These are phyloP conservation scores for Moesziomyces sp. DNA, from an alignment of 1,284 basidiomycete genomes.

Conservation along the genomic window DNA sequence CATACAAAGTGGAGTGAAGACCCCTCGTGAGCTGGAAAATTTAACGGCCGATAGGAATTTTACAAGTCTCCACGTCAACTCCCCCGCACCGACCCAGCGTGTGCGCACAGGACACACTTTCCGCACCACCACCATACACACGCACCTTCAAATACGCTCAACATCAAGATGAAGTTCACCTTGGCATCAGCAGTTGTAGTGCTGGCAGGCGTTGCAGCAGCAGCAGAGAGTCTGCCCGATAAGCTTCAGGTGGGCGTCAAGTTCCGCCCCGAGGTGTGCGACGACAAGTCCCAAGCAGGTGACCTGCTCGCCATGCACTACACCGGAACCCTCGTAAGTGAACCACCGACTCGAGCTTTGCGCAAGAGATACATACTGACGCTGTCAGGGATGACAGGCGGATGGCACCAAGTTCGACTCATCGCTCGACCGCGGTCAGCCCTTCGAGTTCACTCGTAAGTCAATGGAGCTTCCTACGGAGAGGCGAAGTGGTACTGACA, in stretches of 20 bases:
- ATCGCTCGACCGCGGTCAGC: constrained; percentile 74
- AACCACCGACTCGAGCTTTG: no score
- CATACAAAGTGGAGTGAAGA: constrained; percentile 9
- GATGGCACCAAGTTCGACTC: constrained; percentile 84
- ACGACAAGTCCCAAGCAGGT: constrained; percentile 74
- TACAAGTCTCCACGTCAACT: constrained; percentile 20
- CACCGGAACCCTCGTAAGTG: constrained; percentile 75
- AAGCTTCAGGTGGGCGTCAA: constrained; percentile 68
- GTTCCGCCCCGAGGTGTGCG: constrained; percentile 72
- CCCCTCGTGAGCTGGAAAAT: no score
- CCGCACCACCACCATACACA: not conserved
- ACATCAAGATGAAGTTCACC: constrained; percentile 22
- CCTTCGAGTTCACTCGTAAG: constrained; percentile 70
- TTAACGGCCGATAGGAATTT: constrained; percentile 36
- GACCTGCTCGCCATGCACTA: constrained; percentile 77
- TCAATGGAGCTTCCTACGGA: not conserved
- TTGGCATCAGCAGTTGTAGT: constrained; percentile 17
- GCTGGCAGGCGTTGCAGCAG: constrained; percentile 46
- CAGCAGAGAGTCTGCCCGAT: constrained; percentile 36
- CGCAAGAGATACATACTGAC: not conserved
- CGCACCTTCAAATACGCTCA: not conserved
- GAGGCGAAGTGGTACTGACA: not conserved
- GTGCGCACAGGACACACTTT: constrained; percentile 10
- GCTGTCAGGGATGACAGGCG: constrained; percentile 48
- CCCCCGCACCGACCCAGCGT: not conserved